These are phyloP conservation scores for Fusarium illudens DNA, from an alignment of 2,329 filamentous ascomycete species.

Conservation along the genomic window DNA sequence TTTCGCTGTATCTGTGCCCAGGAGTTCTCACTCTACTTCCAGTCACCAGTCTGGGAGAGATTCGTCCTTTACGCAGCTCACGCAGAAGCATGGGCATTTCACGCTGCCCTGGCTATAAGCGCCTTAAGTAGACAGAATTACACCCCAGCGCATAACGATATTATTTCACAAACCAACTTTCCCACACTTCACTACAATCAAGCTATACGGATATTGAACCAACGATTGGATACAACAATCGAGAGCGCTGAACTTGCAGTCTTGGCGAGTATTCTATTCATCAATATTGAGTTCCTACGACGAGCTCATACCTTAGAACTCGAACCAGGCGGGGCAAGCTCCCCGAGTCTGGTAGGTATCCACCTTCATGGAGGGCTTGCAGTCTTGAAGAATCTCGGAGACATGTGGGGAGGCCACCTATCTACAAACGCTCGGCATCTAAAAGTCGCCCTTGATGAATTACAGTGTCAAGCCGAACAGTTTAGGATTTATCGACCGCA, in stretches of 20 bases:
- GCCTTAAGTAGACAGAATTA: not conserved
- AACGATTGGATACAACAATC: not conserved
- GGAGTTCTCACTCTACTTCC: slow-evolving; percentile 7
- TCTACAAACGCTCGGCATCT: not conserved
- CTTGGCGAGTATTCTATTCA: slow-evolving; percentile 7
- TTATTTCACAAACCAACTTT: not conserved
- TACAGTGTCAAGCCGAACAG: not conserved
- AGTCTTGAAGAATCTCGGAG: not conserved
- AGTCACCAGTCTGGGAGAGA: not conserved
- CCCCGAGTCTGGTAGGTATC: not conserved
- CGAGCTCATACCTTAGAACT: not conserved
- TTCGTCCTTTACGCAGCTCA: not conserved
- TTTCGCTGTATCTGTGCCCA: slow-evolving; percentile 15
- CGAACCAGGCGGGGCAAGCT: not conserved
- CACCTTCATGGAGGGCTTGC: not conserved
- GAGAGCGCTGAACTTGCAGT: slow-evolving; percentile 1
- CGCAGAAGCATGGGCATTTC: not conserved
- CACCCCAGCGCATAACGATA: not conserved
- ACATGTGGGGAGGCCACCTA: not conserved
- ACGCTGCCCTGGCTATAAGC: slow-evolving; percentile 3
- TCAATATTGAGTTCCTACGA: slow-evolving; percentile 6
- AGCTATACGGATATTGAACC: not conserved
- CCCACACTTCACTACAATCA: not conserved
- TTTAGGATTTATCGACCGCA: not conserved
- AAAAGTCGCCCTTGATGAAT: not conserved